Percentiles rank a stretch among this genome's conserved stretches.
These are phyloP conservation scores for Triadica sebifera DNA, from an alignment of 345 rosid genomes.

Conservation along the genomic window DNA sequence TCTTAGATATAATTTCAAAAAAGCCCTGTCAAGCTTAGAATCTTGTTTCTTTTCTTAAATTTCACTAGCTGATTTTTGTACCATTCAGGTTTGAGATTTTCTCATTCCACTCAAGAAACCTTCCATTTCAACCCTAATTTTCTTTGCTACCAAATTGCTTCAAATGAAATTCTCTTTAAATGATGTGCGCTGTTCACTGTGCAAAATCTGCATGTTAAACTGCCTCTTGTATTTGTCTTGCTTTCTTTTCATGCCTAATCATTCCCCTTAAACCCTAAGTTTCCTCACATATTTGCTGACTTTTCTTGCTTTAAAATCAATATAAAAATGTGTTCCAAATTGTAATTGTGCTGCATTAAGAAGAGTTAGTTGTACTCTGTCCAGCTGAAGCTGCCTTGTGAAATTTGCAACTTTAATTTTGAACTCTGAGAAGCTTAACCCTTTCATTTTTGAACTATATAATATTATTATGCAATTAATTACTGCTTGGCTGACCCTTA, in stretches of 20 bases:
- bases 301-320: neutral
- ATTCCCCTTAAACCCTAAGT: neutral
- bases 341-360: neutral
- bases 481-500: neutral
- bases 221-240: neutral
- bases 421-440: neutral
- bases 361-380: neutral
- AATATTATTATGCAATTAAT: neutral
- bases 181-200: neutral
- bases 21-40: neutral
- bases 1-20: neutral
- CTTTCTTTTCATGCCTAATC: neutral
- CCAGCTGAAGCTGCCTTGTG: neutral
- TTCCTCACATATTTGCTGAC: neutral
- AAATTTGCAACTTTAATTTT: neutral
- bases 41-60: neutral
- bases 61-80: neutral
- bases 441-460: slow-evolving; percentile 3
- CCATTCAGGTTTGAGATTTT: neutral
- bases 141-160: neutral
- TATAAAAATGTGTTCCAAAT: neutral
- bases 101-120: neutral
- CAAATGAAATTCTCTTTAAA: neutral
- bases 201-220: neutral
- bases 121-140: neutral